Percentiles rank a stretch among this genome's conserved stretches.
Conservation (phyloP, 345 rosid genomes). For the Dimocarpus longan region DNA sequence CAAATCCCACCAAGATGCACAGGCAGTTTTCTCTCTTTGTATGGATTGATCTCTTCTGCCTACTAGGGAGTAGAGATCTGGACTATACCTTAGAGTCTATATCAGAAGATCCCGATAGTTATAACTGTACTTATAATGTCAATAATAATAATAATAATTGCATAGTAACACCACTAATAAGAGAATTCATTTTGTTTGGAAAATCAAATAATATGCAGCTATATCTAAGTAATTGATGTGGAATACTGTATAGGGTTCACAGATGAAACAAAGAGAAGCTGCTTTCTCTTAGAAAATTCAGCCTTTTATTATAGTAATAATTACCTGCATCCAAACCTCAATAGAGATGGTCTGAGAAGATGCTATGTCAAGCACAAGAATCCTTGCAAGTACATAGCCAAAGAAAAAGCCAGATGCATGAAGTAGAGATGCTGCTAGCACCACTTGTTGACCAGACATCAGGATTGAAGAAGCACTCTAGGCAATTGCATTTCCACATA, state of each 20-base stretch:
- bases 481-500: conserved; percentile 83
- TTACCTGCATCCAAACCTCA: conserved; percentile 98
- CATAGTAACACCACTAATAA: not conserved
- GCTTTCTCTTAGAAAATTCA: not conserved
- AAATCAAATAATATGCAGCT: not conserved
- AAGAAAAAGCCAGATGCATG: conserved; percentile 86
- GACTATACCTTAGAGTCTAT: too few relatives aligned
- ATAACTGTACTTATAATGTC: too few relatives aligned
- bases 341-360: conserved; percentile 79
- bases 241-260: not conserved
- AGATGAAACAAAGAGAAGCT: conserved; percentile 9
- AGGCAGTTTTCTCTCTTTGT: too few relatives aligned
- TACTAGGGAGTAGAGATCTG: too few relatives aligned
- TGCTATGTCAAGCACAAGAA: conserved; percentile 59
- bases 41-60: too few relatives aligned
- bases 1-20: too few relatives aligned
- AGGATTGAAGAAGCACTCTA: conserved; percentile 77
- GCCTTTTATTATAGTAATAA: not conserved
- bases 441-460: conserved; percentile 72
- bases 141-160: too few relatives aligned
- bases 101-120: too few relatives aligned
- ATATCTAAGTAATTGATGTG: not conserved
- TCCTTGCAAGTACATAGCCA: conserved; percentile 71
- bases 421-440: conserved; percentile 65
- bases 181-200: not conserved